Evolutionary conservation across 352 stramenopile species (phyloP), one percentile per base, ranked within the genome.

Genomic region (Phytophthora capsici): DNA sequence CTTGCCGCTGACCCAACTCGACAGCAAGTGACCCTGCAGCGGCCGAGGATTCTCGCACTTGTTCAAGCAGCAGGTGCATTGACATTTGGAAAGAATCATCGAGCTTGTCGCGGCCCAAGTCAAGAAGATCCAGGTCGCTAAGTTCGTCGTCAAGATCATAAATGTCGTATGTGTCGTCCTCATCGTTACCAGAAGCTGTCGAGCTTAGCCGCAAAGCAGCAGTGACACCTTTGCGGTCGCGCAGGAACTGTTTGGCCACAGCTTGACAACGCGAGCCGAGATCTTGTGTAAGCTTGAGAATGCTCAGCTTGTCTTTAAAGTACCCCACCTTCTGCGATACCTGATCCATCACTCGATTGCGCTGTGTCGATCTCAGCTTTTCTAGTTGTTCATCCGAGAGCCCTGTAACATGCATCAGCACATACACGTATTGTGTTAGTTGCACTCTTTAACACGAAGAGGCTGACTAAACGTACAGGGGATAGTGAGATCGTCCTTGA

Each of bases 401-500:
- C 80, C 85, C 85, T 93, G 40, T 8, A n/a, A n/a, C n/a, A n/a
- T n/a, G n/a, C n/a, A n/a, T 32, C 36, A 19, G 3, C 16, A 57
- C 43, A 50, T 23, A 55, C 28, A 28, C 25, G 46, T 16, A 68
- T n/a, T n/a, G 17, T 13, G 3, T 9, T 17, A 30, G 20, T 25
- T 41, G 46, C 13, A 22, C 10, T 25, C 14, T 47, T 16, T 3
- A 50, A 0, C 9, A 30, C 20, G 23, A 12, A 19, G 32, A 72
- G 7, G 25, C 7, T 12, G 13, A n/a, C 9, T 37, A 45, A 61
- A 2, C 77, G 19, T 78, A 93, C 86, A 92, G 40, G 80, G 68
- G 40, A 94, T 90, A 54, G 88, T 89, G 26, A 94, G 70, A 50
- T 94, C 86, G 28, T 91, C 86, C 38, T 90, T 91, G 55, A 94